Evolutionary conservation across 331 rosid species (phyloP).

Genomic region (Ulmus americana): DNA sequence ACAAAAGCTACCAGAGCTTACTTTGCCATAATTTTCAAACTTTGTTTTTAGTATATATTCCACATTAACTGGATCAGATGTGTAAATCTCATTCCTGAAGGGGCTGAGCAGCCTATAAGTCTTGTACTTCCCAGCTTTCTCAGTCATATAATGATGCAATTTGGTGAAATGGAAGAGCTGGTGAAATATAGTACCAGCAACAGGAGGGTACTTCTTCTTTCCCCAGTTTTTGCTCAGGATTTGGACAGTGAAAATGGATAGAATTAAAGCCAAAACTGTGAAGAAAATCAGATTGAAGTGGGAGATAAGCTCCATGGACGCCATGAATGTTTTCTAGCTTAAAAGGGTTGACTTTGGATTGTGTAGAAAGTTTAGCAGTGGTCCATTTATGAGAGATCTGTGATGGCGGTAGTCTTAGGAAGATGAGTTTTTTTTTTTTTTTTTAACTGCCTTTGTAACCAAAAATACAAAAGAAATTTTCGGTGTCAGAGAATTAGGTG

Average conservation of each 20-base stretch:
- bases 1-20: neutral
- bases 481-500: too few relatives aligned
- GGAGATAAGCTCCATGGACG: slow-evolving; percentile 40
- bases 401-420: too few relatives aligned
- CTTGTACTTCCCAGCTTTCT: slow-evolving; percentile 52
- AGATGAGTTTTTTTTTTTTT: too few relatives aligned
- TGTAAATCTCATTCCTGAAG: slow-evolving; percentile 57
- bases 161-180: slow-evolving; percentile 65
- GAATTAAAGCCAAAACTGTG: slow-evolving; percentile 28
- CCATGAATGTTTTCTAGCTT: neutral
- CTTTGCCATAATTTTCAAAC: slow-evolving; percentile 87
- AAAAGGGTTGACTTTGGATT: too few relatives aligned
- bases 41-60: slow-evolving; percentile 85
- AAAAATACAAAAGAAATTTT: too few relatives aligned
- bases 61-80: slow-evolving; percentile 63
- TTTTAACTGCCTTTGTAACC: too few relatives aligned
- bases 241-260: slow-evolving; percentile 22
- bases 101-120: slow-evolving; percentile 63
- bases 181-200: slow-evolving; percentile 63
- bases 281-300: slow-evolving; percentile 28
- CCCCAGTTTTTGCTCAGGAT: slow-evolving; percentile 16
- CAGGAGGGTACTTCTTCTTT: slow-evolving; percentile 51
- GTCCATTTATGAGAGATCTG: too few relatives aligned
- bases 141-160: slow-evolving; percentile 73
- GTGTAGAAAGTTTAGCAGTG: too few relatives aligned